Base-by-base conservation (phyloP, 345 rosid species). In the Clausena lansium region DNA sequence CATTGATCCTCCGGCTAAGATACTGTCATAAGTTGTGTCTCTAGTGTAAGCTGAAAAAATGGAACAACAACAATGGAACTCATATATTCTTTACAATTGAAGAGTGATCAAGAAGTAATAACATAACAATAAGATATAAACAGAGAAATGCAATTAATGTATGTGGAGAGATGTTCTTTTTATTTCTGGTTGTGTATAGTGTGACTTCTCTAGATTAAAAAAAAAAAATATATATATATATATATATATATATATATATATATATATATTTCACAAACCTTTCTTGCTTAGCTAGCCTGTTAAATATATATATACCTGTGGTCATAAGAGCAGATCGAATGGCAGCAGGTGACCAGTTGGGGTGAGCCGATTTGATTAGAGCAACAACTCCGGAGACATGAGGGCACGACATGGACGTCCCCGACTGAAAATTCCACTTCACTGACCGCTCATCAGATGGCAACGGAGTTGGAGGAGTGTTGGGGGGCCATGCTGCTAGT, bases 381-480 rank as follows among this genome's bases (percentile, higher is more conserved):
- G 94, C 94, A 10, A 80, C 89, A 0, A 86, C 82, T 47, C 93
- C 94, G 10, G 94, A 78, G 3, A 91, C 94, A 47, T 91, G 94
- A 71, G 98, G 96, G 77, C 94, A 86, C 2, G 98, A 84, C 96
- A 91, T 90, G 10, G 94, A 91, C 27, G 92, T 91, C 75, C 96
- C 96, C 1, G 94, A 87, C 67, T 71, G 91, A 32, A 93, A 82
- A 78, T 87, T 90, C 96, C 93, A 93, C 33, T 78, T 70, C 52
- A 88, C 80, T 0, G 76, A 81, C 9, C 87, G 83, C 5, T 28
- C 50, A 71, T 87, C 91, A 0, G 69, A 15, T 7, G 83, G 77
- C 5, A 71, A 65, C 60, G 65, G 20, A 36, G 87, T 78, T 0
- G 92, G 91, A 22, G 93, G 85, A 65, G 88, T 84, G n/a, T 71